Evolutionary conservation across 352 stramenopile genomes (phyloP).

Genomic region (Phytophthora citricola): DNA sequence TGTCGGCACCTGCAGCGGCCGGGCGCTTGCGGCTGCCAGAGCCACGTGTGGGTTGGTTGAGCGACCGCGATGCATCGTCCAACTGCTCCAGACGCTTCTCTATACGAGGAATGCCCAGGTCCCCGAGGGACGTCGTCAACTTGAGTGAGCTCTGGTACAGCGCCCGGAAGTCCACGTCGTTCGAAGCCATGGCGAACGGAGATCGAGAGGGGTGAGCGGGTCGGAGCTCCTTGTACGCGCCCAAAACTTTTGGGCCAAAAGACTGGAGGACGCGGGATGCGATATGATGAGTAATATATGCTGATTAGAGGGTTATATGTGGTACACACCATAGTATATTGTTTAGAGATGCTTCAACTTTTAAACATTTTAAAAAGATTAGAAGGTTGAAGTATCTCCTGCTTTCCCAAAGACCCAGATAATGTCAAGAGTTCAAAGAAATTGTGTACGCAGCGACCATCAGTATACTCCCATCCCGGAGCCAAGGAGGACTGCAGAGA

Average conservation of each 20-base stretch:
- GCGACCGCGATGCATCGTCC: constrained; percentile 66
- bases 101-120: constrained; percentile 76
- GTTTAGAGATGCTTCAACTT: too few species aligned
- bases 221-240: constrained; percentile 7
- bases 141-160: constrained; percentile 90
- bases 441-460: too few species aligned
- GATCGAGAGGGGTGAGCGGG: constrained; percentile 2
- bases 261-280: constrained; percentile 29
- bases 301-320: constrained; percentile 1
- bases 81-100: constrained; percentile 86
- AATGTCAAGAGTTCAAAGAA: too few species aligned
- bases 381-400: too few species aligned
- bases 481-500: too few species aligned
- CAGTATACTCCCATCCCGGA: too few species aligned
- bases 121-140: constrained; percentile 80
- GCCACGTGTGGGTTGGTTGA: constrained; percentile 35
- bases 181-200: constrained; percentile 41
- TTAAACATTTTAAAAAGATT: too few species aligned
- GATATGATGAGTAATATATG: constrained; percentile 12
- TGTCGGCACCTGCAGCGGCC: constrained; percentile 50
- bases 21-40: constrained; percentile 60
- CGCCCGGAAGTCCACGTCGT: constrained; percentile 84
- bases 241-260: constrained; percentile 9
- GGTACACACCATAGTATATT: constrained; percentile 1
- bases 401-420: too few species aligned